Percentiles rank a stretch among this genome's conserved stretches.
phyloP scores from a whole-genome alignment of 2,329 filamentous ascomycete genomes.

The Stylonectria norvegica region DNA sequence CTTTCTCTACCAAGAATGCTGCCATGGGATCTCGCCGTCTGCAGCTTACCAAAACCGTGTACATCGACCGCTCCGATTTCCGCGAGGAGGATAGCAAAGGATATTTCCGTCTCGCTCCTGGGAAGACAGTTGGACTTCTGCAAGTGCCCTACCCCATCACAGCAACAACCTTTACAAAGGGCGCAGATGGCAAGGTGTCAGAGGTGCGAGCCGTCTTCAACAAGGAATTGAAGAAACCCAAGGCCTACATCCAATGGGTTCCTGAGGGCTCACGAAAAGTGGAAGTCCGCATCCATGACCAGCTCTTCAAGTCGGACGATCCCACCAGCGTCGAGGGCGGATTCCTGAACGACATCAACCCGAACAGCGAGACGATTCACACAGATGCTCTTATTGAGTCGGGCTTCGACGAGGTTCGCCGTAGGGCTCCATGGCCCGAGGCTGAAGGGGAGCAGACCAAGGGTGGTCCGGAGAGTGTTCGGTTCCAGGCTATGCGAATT shows the following conservation, averaged over 20 bases:
- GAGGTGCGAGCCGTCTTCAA: conserved; percentile 63
- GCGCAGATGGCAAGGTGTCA: conserved; percentile 60
- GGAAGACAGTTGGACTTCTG: conserved; percentile 72
- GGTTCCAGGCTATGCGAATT: conserved; percentile 88
- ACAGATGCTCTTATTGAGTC: conserved; percentile 74
- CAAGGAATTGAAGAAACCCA: conserved; percentile 64
- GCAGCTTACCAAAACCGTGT: conserved; percentile 71
- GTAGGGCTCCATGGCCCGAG: conserved; percentile 76
- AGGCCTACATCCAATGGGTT: conserved; percentile 91
- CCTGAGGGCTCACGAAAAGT: conserved; percentile 63
- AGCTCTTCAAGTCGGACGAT: conserved; percentile 82
- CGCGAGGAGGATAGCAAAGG: conserved; percentile 69
- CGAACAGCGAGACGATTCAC: conserved; percentile 78
- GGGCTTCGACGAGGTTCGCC: conserved; percentile 74
- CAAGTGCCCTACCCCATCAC: conserved; percentile 69
- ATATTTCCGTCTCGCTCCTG: conserved; percentile 77
- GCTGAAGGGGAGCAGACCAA: conserved; percentile 66
- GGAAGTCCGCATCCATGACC: conserved; percentile 75
- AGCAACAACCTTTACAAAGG: conserved; percentile 66
- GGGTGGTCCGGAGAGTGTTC: conserved; percentile 67
- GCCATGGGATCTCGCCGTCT: conserved; percentile 59
- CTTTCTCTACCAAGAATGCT: conserved; percentile 80
- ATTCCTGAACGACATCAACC: conserved; percentile 81
- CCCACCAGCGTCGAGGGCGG: conserved; percentile 74
- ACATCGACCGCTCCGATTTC: conserved; percentile 82